Conservation (phyloP, 1,139 yeast species). For the Schwanniomyces etchellsii region DNA sequence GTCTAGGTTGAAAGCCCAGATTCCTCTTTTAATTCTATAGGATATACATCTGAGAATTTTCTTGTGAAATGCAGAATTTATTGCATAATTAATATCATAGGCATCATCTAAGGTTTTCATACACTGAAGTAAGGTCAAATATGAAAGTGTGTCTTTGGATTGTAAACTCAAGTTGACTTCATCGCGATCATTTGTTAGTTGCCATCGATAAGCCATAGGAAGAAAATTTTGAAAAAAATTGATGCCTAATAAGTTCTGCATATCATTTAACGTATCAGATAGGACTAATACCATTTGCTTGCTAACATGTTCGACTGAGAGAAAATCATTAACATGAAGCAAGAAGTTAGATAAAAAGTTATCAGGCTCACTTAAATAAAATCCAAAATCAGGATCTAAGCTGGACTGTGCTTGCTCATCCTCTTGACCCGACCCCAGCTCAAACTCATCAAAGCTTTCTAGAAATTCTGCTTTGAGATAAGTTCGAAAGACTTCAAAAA, state of each 20-base stretch:
- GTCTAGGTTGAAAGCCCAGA: slow-evolving; percentile 28
- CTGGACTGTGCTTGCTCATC: slow-evolving; percentile 13
- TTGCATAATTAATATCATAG: slow-evolving; percentile 26
- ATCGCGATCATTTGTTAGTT: slow-evolving; percentile 14
- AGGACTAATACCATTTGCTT: slow-evolving; percentile 18
- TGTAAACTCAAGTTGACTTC: slow-evolving; percentile 10
- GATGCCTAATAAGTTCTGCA: slow-evolving; percentile 35
- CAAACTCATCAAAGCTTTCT: slow-evolving; percentile 4
- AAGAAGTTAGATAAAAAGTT: slow-evolving; percentile 33
- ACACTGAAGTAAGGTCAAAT: slow-evolving; percentile 21
- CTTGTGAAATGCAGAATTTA: slow-evolving; percentile 18
- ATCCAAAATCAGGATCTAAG: slow-evolving; percentile 31
- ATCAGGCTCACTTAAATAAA: slow-evolving; percentile 30
- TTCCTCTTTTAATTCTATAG: slow-evolving; percentile 18
- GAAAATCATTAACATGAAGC: slow-evolving; percentile 27
- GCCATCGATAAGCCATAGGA: slow-evolving; percentile 47
- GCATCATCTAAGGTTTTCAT: slow-evolving; percentile 23
- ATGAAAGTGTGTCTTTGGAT: slow-evolving; percentile 33
- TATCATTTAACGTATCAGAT: slow-evolving; percentile 20
- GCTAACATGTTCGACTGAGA: slow-evolving; percentile 19
- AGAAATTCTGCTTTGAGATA: slow-evolving; percentile 30
- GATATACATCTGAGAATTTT: slow-evolving; percentile 23
- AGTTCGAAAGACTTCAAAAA: slow-evolving; percentile 27
- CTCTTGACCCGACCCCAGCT: slow-evolving; percentile 4
- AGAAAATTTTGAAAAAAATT: slow-evolving; percentile 42